Evolutionary conservation across 768 basidiomycete species (phyloP).

Genomic region (Auriscalpium microsporum): DNA sequence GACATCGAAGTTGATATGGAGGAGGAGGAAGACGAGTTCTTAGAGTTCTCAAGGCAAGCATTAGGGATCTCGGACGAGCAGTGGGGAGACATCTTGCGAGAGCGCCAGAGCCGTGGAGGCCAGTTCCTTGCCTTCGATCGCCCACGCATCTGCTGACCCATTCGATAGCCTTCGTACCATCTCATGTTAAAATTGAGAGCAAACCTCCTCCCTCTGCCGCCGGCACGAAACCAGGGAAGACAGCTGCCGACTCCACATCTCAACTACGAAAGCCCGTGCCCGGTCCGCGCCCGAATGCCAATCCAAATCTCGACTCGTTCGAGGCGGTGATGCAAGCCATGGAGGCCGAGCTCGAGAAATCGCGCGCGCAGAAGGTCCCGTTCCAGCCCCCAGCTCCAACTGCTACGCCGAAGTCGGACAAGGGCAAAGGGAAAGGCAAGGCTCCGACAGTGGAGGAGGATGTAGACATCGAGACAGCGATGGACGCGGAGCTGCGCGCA

Average conservation of each 20-base stretch:
- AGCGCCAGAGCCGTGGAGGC: constrained; percentile 80
- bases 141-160: not conserved
- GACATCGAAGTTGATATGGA: constrained; percentile 87
- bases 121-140: constrained; percentile 20
- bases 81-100: constrained; percentile 79
- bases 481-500: constrained; percentile 80
- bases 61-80: constrained; percentile 85
- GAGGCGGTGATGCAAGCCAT: constrained; percentile 95
- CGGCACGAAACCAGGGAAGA: not conserved
- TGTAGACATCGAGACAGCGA: constrained; percentile 70
- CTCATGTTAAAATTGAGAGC: constrained; percentile 10
- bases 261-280: constrained; percentile 17
- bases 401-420: constrained; percentile 29
- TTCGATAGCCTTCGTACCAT: constrained; percentile 19
- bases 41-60: constrained; percentile 89
- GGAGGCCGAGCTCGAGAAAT: constrained; percentile 69
- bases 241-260: not conserved
- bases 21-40: constrained; percentile 89
- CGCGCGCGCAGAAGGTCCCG: constrained; percentile 23
- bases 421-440: constrained; percentile 35
- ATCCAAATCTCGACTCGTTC: constrained; percentile 81
- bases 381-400: not conserved
- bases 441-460: constrained; percentile 38
- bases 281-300: constrained; percentile 35
- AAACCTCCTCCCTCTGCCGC: not conserved